Base-by-base conservation (phyloP, 2,329 filamentous ascomycete genomes). In the Septoria petroselini region DNA sequence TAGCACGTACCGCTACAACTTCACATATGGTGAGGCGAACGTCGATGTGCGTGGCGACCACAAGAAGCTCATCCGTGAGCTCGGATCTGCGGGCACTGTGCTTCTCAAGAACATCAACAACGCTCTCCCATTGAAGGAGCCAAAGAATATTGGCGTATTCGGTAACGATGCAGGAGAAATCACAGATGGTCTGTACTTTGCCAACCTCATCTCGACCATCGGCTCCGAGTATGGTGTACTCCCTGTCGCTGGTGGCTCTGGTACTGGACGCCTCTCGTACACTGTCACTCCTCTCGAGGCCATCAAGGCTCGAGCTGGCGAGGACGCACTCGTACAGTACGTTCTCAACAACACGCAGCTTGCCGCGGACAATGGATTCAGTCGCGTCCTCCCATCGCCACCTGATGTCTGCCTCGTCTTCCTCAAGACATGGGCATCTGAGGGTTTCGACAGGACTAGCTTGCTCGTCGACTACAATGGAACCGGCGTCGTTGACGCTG, bases 361-460 rank as follows among this genome's bases (percentile, higher is more conserved):
- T 35, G 62, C 62, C 3, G 50, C 54, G 4, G 48, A 42, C 2
- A 58, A 62, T 30, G 59, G 62, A 17, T 63, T 66, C 15, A 23
- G 25, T 17, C 43, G 65, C 25, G 68, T 74, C 46, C 75, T 76
- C 62, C 76, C 73, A 17, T 65, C 62, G 62, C 15, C 70, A 72
- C 57, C 58, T 7, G 70, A 75, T 11, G 76, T 80, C 7, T 74
- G 58, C 65, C 69, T 83, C 14, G 79, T 83, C 31, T 79, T 83
- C 66, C 69, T 82, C 50, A 83, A 82, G 76, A 78, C 63, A 7
- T 76, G 68, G 65, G 73, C 74, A 0, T 64, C 67, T 2, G 75
- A 78, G 60, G 72, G 68, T 38, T 64, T 56, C 19, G 75, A 77
- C 55, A 67, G 75, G 11, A 54, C 54, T 2, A 62, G 64, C n/a